Evolutionary conservation across 306 rosid genomes (phyloP), one percentile per base, ranked within the genome.

Genomic region (Inga oerstediana): DNA sequence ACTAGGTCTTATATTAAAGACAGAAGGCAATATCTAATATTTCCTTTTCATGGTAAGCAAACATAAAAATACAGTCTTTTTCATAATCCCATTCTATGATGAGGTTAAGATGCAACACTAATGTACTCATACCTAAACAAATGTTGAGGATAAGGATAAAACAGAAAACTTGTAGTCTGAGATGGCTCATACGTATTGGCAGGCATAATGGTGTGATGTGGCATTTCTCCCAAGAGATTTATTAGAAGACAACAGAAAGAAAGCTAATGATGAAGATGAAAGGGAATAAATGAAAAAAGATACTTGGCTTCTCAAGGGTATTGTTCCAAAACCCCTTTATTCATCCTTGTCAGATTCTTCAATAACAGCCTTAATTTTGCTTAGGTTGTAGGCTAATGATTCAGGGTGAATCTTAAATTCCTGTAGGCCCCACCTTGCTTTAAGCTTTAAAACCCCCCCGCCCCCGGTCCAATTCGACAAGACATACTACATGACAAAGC

Each of bases 261-360:
- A 80, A 77, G 88, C 69, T 75, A 87, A 80, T 86, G 88, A 92
- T 86, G 88, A 90, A 82, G 89, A 85, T 81, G 85, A 73, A 66
- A 3, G 84, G 82, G 84, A 87, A 75, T 81, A 84, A 84, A 81
- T 52, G 86, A 81, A 86, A 87, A 87, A 92, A 88, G 92, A 91
- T 94, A 85, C 95, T 88, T 91, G 90, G 95, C 98, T 94, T 94
- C 94, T 94, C 94, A 89, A 84, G 92, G 90, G 90, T 87, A 87
- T 93, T 90, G 89, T 88, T 92, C 92, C 87, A 80, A 39, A 39
- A 85, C 51, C 79, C 86, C 95, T 92, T 96, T 91, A 87, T 90
- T 88, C 87, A 92, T 86, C 87, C 87, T 85, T 82, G 91, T 87
- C 89, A 94, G 97, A 97, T 94, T 92, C 92, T 97, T 91, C 85